Conservation (phyloP, 1,284 basidiomycete genomes). For the Amylostereum areolatum region DNA sequence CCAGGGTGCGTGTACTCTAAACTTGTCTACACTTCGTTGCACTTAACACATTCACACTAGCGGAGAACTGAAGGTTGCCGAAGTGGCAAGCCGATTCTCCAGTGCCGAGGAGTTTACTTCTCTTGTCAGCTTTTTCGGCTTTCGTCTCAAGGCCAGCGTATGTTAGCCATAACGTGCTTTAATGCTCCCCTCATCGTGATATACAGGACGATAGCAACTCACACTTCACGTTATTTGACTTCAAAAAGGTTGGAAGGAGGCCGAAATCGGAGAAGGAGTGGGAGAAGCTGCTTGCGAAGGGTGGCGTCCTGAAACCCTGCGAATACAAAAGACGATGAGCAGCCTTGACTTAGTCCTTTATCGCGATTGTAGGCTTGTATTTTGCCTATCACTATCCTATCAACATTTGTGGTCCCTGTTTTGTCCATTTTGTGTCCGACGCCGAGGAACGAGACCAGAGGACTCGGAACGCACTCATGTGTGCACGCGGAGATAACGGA, state of each 20-base stretch:
- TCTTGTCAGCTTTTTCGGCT: conserved; percentile 74
- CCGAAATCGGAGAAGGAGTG: conserved; percentile 55
- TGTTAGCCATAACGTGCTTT: conserved; percentile 11
- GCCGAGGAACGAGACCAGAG: no score
- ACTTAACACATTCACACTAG: conserved; percentile 32
- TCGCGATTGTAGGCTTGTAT: no score
- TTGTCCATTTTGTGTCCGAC: no score
- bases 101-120: conserved; percentile 72
- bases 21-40: neutral
- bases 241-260: conserved; percentile 57
- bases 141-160: conserved; percentile 73
- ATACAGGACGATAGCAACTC: conserved; percentile 74
- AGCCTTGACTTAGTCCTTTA: neutral
- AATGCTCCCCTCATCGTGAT: neutral
- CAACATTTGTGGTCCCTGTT: no score
- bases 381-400: no score
- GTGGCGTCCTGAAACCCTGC: conserved; percentile 80
- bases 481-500: no score
- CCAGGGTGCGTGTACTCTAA: conserved; percentile 51
- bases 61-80: conserved; percentile 87
- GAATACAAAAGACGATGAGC: conserved; percentile 91
- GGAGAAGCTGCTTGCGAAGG: conserved; percentile 53
- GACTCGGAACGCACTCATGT: no score
- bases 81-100: conserved; percentile 88
- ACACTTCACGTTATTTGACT: conserved; percentile 87